phyloP scores from a whole-genome alignment of 257 asterid genomes.

The Knoxia roxburghii region DNA sequence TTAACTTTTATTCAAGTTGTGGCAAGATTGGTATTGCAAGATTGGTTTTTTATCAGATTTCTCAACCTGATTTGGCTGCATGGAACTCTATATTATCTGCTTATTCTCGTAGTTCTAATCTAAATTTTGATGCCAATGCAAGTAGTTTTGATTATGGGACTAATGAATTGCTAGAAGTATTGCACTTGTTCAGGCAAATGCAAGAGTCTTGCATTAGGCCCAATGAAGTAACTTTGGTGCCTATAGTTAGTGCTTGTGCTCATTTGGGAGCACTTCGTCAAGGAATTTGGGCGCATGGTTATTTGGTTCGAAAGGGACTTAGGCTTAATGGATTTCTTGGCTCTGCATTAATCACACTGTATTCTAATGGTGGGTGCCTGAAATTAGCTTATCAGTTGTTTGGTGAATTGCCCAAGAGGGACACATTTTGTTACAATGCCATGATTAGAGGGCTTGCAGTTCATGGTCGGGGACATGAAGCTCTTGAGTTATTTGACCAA shows the following conservation, averaged over 20 bases:
- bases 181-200: conserved; percentile 51
- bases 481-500: conserved; percentile 44
- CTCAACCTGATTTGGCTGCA: conserved; percentile 56
- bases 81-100: conserved; percentile 72
- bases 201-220: conserved; percentile 42
- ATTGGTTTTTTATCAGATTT: conserved; percentile 43
- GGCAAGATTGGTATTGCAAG: conserved; percentile 44
- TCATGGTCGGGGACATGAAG: conserved; percentile 50
- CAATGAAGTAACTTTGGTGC: conserved; percentile 51
- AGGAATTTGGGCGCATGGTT: conserved; percentile 60
- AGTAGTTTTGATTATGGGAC: conserved; percentile 21
- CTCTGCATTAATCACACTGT: conserved; percentile 51
- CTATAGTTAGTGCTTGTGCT: conserved; percentile 54
- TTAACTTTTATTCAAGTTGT: conserved; percentile 55
- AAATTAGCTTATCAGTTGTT: conserved; percentile 44
- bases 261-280: conserved; percentile 53
- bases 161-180: conserved; percentile 41
- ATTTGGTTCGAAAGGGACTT: conserved; percentile 32
- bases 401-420: conserved; percentile 34
- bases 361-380: conserved; percentile 54
- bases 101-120: conserved; percentile 36
- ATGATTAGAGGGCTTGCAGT: conserved; percentile 69
- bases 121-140: conserved; percentile 9
- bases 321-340: conserved; percentile 43
- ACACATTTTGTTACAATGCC: conserved; percentile 54